Base-by-base conservation (phyloP, 805 yeast species). In the Kuraishia cidri region DNA sequence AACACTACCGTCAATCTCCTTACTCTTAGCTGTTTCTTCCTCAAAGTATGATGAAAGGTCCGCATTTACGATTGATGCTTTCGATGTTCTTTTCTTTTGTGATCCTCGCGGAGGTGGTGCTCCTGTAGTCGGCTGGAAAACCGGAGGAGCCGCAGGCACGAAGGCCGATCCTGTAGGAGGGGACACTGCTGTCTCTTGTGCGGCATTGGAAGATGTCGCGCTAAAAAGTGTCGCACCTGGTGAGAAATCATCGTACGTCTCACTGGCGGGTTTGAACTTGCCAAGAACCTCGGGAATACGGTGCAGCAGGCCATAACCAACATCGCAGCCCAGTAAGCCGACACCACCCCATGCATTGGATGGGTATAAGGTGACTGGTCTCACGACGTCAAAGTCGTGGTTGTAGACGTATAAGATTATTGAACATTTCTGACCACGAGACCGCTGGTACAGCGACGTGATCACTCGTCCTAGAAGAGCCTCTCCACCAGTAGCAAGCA, bases 221-320 rank as follows among this genome's bases (percentile, higher is more conserved):
- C 12, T 15, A 20, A 39, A 30, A 16, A 26, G 12, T 3, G 40
- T 32, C 15, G 33, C 21, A 9, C 34, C 39, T 3, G 53, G 54
- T 5, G 44, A 34, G 15, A 44, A 30, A 32, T 43, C 47, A n/a
- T 26, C 28, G 7, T 11, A 17, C 18, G 11, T 34, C 31, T 31
- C 33, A n/a, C n/a, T n/a, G 9, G 13, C 24, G 12, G 37, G 37
- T 22, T 62, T 71, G 47, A 69, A 73, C 37, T 69, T 67, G 0
- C 70, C 72, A 7, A 66, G 49, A 4, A 75, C 80, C 37, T 75
- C 73, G 1, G 97, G 96, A n/a, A 84, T 57, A 38, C 92, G 62
- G 50, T 90, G 97, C 32, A 90, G 60, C 32, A 82, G 66, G 0
- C 98, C 98, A 47, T 87, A 88, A 0, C 97, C 97, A 13, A 90